Conservation (phyloP, 768 basidiomycete species). For the Gloeostereum incarnatum region DNA sequence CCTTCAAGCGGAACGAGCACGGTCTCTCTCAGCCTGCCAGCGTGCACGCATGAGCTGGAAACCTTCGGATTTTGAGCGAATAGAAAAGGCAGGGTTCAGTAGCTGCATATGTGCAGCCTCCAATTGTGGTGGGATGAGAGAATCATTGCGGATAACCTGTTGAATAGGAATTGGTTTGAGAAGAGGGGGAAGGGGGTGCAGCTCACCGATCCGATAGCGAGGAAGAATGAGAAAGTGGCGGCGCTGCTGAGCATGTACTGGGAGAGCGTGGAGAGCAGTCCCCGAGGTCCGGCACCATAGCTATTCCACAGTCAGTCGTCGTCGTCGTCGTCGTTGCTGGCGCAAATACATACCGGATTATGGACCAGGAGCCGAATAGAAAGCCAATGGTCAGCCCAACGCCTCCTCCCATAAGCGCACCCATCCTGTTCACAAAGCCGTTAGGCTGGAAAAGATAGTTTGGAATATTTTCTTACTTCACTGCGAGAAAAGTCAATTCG, state of each 20-base stretch:
- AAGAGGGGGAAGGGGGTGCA: neutral
- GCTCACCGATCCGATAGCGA: constrained; percentile 84
- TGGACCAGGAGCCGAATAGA: constrained; percentile 91
- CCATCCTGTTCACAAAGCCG: constrained; percentile 54
- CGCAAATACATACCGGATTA: constrained; percentile 57
- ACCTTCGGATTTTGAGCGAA: constrained; percentile 62
- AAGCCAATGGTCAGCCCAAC: constrained; percentile 97
- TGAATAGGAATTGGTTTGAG: constrained; percentile 5
- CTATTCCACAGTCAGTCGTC: constrained; percentile 26
- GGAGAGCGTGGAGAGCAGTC: constrained; percentile 83
- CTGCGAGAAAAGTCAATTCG: constrained; percentile 20
- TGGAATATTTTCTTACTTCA: constrained; percentile 46
- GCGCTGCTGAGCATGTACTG: constrained; percentile 99
- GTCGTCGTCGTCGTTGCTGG: constrained; percentile 3
- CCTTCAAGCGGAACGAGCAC: no score
- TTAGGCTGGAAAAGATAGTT: constrained; percentile 5
- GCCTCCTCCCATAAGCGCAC: constrained; percentile 85
- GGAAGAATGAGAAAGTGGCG: constrained; percentile 96
- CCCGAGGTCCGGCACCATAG: constrained; percentile 86
- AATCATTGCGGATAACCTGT: constrained; percentile 87
- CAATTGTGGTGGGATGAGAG: constrained; percentile 43
- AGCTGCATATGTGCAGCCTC: constrained; percentile 58
- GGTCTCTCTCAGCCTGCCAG: constrained; percentile 59
- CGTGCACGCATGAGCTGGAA: constrained; percentile 60
- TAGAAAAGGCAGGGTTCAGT: constrained; percentile 33